These are phyloP conservation scores for Xerocomus amazonicus DNA, from an alignment of 1,284 basidiomycete genomes.

Conservation along the genomic window DNA sequence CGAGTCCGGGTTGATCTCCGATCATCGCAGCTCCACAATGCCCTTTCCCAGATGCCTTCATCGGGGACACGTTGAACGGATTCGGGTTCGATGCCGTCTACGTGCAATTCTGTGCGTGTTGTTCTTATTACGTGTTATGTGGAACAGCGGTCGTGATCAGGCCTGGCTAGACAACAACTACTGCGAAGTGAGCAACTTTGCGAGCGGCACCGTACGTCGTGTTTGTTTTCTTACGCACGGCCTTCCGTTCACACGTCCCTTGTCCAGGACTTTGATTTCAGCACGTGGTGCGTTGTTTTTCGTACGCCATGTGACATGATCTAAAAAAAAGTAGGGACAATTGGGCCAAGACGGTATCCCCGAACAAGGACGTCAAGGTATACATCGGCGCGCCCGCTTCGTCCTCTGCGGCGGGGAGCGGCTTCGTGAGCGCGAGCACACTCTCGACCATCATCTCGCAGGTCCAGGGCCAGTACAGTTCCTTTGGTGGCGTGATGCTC, in stretches of 20 bases:
- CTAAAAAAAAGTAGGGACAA: conserved; percentile 43
- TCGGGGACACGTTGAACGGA: conserved; percentile 51
- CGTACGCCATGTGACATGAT: too few relatives aligned
- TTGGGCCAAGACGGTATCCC: conserved; percentile 57
- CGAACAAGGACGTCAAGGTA: conserved; percentile 58
- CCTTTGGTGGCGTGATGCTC: conserved; percentile 69
- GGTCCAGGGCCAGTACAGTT: conserved; percentile 49
- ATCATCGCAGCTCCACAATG: conserved; percentile 52
- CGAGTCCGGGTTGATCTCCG: not conserved
- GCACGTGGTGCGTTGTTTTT: conserved; percentile 39
- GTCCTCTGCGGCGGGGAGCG: conserved; percentile 43
- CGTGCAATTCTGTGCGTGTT: conserved; percentile 50
- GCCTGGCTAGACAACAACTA: conserved; percentile 50
- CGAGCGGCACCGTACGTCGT: conserved; percentile 40
- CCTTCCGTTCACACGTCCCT: not conserved
- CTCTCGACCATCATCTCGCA: conserved; percentile 43
- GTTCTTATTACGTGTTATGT: not conserved
- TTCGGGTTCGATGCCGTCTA: conserved; percentile 61
- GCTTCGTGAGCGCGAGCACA: conserved; percentile 48
- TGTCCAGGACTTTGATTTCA: conserved; percentile 49
- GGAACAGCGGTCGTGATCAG: not conserved
- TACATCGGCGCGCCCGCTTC: conserved; percentile 62
- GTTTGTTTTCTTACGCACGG: not conserved
- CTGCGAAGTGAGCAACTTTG: conserved; percentile 46
- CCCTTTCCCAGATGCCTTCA: conserved; percentile 57